These are phyloP conservation scores for Vanrija sp. DNA, from an alignment of 1,284 basidiomycete genomes.

Conservation along the genomic window DNA sequence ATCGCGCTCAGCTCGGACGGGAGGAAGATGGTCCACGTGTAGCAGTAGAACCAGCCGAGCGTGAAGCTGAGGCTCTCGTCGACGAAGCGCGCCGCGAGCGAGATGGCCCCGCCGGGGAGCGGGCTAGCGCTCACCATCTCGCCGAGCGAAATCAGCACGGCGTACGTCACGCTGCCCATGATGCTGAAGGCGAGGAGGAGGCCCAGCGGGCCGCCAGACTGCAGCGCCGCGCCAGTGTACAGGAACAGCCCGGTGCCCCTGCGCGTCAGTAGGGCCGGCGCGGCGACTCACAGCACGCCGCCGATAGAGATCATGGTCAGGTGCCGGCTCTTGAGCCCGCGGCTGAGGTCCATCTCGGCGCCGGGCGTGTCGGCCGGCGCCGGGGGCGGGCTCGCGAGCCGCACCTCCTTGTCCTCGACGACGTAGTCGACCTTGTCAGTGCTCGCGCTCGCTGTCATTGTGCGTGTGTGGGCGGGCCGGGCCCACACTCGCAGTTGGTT, in stretches of 20 bases:
- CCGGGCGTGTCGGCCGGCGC: background rate
- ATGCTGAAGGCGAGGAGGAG: slow-evolving; percentile 15
- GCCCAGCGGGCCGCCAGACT: slow-evolving; percentile 49
- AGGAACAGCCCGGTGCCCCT: slow-evolving; percentile 10
- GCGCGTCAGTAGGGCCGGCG: background rate
- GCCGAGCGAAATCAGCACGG: slow-evolving; percentile 49
- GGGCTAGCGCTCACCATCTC: slow-evolving; percentile 50
- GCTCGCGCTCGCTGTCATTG: no score
- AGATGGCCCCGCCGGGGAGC: slow-evolving; percentile 67
- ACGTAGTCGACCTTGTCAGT: no score
- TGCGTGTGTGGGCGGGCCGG: no score
- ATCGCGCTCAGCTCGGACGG: slow-evolving; percentile 75
- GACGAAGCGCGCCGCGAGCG: slow-evolving; percentile 57
- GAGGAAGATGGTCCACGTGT: slow-evolving; percentile 62
- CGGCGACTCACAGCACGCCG: slow-evolving; percentile 23
- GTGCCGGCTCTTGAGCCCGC: slow-evolving; percentile 27
- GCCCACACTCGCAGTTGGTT: no score
- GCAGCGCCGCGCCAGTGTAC: slow-evolving; percentile 4
- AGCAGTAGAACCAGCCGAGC: slow-evolving; percentile 80
- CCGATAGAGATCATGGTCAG: slow-evolving; percentile 32
- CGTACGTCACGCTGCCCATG: slow-evolving; percentile 44
- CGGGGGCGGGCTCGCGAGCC: background rate
- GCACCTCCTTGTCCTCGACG: no score
- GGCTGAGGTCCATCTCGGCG: slow-evolving; percentile 15
- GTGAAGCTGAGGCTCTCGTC: slow-evolving; percentile 74